Base-by-base conservation (phyloP, 2,329 filamentous ascomycete species). In the Epichloe scottii region DNA sequence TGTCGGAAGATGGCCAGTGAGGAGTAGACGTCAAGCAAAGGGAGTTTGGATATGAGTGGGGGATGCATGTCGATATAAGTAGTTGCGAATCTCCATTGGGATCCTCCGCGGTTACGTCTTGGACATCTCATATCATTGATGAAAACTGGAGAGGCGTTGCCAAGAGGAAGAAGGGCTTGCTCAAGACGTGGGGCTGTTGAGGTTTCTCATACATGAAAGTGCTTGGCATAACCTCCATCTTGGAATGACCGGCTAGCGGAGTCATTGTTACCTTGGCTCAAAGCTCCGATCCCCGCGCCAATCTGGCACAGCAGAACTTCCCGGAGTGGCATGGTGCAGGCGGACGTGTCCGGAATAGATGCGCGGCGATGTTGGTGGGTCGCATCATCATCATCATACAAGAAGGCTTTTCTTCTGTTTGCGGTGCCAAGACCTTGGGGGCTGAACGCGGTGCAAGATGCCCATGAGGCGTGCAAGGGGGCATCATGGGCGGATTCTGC, bases 1-100 rank as follows among this genome's bases (percentile, higher is more conserved):
- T 61, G 54, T 59, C 58, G 50, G 53, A 55, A 8, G 51, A 53
- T 14, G 55, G 49, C 48, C 45, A 44, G 48, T 48, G 33, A 42
- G 37, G 2, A 26, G 26, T 8, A 21, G 42, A 42, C 45, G 51
- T 38, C 40, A 21, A 48, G 21, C 23, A 4, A 37, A 12, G 21
- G 17, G 30, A 39, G 12, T 11, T 23, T 8, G 17, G 23, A 6
- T 2, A 10, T 33, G 21, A 37, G 15, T 33, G 38, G 30, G 40
- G 46, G 45, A n/a, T 11, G 23, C 0, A 33, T 39, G 19, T 6
- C 17, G 8, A 34, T 48, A 50, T 53, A 53, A 51, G 35, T 48
- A 53, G 38, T 53, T 38, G 37, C 37, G 6, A 43, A 21, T 3
- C 17, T 21, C 12, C 5, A 17, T 14, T 17, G 10, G 17, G 23